Conservation (phyloP, 2,329 filamentous ascomycete species). For the Dryadomyces quercus-mongolicae region DNA sequence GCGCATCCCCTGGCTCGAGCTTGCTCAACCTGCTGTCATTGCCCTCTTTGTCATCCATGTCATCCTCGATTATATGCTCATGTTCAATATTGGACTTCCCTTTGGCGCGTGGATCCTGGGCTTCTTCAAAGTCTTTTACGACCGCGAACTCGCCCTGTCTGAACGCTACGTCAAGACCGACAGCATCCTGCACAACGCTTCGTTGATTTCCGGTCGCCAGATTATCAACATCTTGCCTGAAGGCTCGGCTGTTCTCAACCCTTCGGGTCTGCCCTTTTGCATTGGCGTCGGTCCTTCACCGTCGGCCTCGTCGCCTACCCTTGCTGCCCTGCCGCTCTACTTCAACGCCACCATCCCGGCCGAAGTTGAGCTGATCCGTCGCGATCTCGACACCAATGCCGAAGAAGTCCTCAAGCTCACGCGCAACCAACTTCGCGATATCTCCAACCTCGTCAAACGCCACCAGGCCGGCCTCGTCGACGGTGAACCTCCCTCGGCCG, state of each 20-base stretch:
- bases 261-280: constrained; percentile 69
- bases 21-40: constrained; percentile 63
- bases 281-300: constrained; percentile 48
- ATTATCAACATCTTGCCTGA: constrained; percentile 97
- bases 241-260: constrained; percentile 84
- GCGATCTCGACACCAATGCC: constrained; percentile 64
- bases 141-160: constrained; percentile 86
- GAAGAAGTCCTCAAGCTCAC: constrained; percentile 72
- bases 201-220: constrained; percentile 88
- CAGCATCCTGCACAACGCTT: constrained; percentile 80
- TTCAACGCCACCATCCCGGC: constrained; percentile 91
- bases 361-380: constrained; percentile 75
- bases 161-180: constrained; percentile 84
- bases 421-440: constrained; percentile 58
- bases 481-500: constrained; percentile 31
- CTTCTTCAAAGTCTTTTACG: constrained; percentile 71
- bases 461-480: constrained; percentile 29
- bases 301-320: constrained; percentile 34
- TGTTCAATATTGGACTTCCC: constrained; percentile 78
- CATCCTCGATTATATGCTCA: constrained; percentile 68
- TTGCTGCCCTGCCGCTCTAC: constrained; percentile 54
- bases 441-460: constrained; percentile 56
- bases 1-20: constrained; percentile 93
- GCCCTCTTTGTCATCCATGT: constrained; percentile 61
- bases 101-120: constrained; percentile 61